These are phyloP conservation scores for Pythium brachiatum DNA, from an alignment of 352 stramenopile species.

Conservation along the genomic window DNA sequence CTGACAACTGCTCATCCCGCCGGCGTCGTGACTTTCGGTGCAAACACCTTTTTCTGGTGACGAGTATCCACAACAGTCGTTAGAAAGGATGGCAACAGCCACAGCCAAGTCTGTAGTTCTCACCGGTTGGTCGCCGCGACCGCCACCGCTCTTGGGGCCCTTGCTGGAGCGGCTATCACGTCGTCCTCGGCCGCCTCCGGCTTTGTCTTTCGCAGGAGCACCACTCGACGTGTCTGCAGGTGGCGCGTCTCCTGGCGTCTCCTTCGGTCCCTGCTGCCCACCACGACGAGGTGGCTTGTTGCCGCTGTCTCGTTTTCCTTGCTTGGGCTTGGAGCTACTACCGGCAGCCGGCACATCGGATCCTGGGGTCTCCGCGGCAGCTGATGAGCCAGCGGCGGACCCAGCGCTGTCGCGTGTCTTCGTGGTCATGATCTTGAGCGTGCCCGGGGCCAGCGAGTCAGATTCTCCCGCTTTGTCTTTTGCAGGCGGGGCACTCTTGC, in stretches of 20 bases:
- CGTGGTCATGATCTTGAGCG: slow-evolving; percentile 49
- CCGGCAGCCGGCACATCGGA: neutral
- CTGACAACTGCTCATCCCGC: slow-evolving; percentile 16
- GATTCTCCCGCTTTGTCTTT: slow-evolving; percentile 29
- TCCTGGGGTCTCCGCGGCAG: neutral
- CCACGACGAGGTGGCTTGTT: slow-evolving; percentile 7
- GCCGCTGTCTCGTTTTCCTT: slow-evolving; percentile 7
- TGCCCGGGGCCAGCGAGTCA: slow-evolving; percentile 35
- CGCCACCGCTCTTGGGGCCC: slow-evolving; percentile 11
- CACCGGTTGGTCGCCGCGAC: slow-evolving; percentile 19
- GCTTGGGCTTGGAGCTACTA: slow-evolving; percentile 9
- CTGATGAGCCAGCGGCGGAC: neutral
- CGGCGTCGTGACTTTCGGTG: slow-evolving; percentile 47
- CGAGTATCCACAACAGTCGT: neutral
- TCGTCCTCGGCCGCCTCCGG: neutral
- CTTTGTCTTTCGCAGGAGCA: slow-evolving; percentile 7
- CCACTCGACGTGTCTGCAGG: neutral
- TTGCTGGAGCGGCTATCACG: slow-evolving; percentile 11
- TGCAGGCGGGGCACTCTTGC: slow-evolving; percentile 15
- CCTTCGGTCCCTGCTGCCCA: neutral
- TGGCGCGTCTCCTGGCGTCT: neutral
- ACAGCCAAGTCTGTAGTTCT: too few species aligned
- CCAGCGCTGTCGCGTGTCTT: slow-evolving; percentile 12
- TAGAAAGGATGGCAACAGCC: neutral
- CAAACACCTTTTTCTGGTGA: slow-evolving; percentile 56